These are phyloP conservation scores for Collybia sordida DNA, from an alignment of 768 basidiomycete genomes.

Conservation along the genomic window DNA sequence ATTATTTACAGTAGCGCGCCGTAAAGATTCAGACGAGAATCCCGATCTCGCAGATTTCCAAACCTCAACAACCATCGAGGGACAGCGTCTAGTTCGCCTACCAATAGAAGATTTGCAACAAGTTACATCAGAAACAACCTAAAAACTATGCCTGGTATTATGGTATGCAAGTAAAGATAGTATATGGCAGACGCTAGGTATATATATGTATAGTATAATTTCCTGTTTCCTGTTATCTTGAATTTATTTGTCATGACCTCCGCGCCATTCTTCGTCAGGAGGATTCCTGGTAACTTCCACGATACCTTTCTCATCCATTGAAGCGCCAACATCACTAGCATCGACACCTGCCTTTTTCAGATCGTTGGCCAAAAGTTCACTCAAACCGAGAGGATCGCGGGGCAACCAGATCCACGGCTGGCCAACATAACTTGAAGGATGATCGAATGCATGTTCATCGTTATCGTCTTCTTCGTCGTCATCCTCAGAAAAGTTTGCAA, in stretches of 20 bases:
- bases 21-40: conserved; percentile 32
- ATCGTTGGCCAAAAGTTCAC: conserved; percentile 34
- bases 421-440: conserved; percentile 44
- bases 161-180: conserved; percentile 8
- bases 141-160: neutral
- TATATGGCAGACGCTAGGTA: neutral
- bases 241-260: conserved; percentile 33
- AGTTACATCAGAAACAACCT: conserved; percentile 19
- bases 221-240: neutral
- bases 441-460: conserved; percentile 46
- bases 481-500: conserved; percentile 20
- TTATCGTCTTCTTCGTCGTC: conserved; percentile 29
- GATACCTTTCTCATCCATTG: conserved; percentile 41
- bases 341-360: conserved; percentile 36
- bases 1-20: conserved; percentile 44
- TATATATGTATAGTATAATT: neutral
- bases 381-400: conserved; percentile 40
- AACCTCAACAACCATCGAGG: conserved; percentile 24
- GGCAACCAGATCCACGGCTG: conserved; percentile 51
- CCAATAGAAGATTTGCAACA: conserved; percentile 65
- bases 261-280: conserved; percentile 43
- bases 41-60: conserved; percentile 7
- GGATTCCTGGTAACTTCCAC: conserved; percentile 46
- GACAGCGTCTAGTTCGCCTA: conserved; percentile 71
- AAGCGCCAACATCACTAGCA: conserved; percentile 44